Base-by-base conservation (phyloP, 805 yeast species). In the Nakazawaea holstii region DNA sequence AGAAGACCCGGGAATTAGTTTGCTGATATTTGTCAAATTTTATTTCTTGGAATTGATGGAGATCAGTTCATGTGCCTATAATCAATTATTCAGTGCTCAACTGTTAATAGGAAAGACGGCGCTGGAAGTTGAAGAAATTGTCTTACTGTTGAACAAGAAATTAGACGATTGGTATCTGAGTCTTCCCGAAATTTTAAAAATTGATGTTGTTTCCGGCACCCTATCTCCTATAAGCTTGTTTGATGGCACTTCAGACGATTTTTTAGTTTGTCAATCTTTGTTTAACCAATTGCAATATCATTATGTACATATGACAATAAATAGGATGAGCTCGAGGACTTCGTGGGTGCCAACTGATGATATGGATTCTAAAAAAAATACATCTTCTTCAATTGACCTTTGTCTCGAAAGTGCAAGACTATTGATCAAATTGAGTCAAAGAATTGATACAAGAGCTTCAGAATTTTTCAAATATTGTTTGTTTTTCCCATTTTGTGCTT, bases 401-500 rank as follows among this genome's bases (percentile, higher is more conserved):
- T 56, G 61, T 9, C 31, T 61, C 17, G 49, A 51, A 24, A 59
- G 67, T 11, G 61, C 66, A 6, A 49, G 69, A 39, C 40, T 52
- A 1, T 54, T 65, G 8, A 40, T 63, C 26, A 43, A 36, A n/a
- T 30, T 63, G 38, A 45, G 59, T 1, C 35, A 46, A 38, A 26
- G 43, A 10, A 46, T 56, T 15, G 56, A 57, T 43, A 13, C 15
- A 4, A 42, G 43, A 7, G 47, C 53, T 14, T 27, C 49, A 0
- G 49, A 52, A 29, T 58, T 51, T 43, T 50, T 56, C 5, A 52
- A 53, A 29, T 59, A 57, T 40, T 52, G 55, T 30, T 38, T 56
- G 3, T 64, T 57, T 49, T 65, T 57, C 45, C 63, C 68, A 14
- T 59, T 66, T 39, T 52, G 61, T 51, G 64, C 68, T 3, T 62